These are phyloP conservation scores for Globomyces pollinis-pini DNA, from an alignment of 192 early-diverging fungal genomes.

Conservation along the genomic window DNA sequence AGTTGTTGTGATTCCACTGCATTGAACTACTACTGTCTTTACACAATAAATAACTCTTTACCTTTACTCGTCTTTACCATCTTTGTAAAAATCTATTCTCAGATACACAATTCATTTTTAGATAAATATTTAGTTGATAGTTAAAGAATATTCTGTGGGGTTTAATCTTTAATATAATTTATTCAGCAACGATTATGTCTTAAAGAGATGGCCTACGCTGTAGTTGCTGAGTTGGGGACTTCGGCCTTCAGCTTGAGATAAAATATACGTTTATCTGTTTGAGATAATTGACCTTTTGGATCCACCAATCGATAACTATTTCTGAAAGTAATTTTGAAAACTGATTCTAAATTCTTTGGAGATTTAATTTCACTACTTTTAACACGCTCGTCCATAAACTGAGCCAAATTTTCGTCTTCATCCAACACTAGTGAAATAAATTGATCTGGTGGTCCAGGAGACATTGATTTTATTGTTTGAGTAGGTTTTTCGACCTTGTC, in stretches of 20 bases:
- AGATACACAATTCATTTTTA: too few relatives aligned
- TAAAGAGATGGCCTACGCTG: too few relatives aligned
- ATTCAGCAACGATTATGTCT: too few relatives aligned
- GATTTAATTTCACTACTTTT: neutral
- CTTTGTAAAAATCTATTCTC: too few relatives aligned
- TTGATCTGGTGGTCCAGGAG: neutral
- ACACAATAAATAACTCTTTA: too few relatives aligned
- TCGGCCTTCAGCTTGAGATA: conserved; percentile 3
- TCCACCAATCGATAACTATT: conserved; percentile 29
- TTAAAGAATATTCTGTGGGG: too few relatives aligned
- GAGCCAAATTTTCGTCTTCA: neutral
- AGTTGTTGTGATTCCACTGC: conserved; percentile 8
- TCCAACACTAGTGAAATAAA: neutral
- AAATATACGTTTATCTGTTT: conserved; percentile 19
- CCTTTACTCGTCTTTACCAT: too few relatives aligned
- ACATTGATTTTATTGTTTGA: neutral
- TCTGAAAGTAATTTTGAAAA: conserved; percentile 35
- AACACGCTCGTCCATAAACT: neutral
- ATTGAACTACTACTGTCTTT: too few relatives aligned
- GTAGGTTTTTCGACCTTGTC: conserved; percentile 6
- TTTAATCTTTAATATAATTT: too few relatives aligned
- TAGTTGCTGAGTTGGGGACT: too few relatives aligned
- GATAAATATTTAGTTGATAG: too few relatives aligned
- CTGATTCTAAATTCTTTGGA: conserved; percentile 26
- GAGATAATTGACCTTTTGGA: conserved; percentile 13